These are phyloP conservation scores for Silene conica DNA, from an alignment of 148 eudicot genomes.

Conservation along the genomic window DNA sequence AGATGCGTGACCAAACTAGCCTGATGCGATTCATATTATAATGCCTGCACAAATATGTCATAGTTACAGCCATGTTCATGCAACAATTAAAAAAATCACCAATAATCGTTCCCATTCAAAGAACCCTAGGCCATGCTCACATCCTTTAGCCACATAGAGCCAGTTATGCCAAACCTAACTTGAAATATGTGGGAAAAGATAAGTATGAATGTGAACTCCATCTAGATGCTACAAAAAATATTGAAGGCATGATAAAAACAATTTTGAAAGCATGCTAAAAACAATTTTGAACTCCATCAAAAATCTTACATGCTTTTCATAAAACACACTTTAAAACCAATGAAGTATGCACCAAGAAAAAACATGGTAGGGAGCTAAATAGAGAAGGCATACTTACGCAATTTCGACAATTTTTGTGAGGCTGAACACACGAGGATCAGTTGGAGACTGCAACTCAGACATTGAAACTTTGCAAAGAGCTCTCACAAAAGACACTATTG, in stretches of 20 bases:
- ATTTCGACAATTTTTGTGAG: slow-evolving; percentile 94
- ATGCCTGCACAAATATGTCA: slow-evolving; percentile 70
- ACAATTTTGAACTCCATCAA: neutral
- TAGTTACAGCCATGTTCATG: slow-evolving; percentile 4
- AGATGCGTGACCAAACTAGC: slow-evolving; percentile 97
- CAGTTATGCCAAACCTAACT: neutral
- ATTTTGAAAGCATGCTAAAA: neutral
- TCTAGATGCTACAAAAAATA: neutral
- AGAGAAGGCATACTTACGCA: slow-evolving; percentile 8
- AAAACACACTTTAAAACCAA: neutral
- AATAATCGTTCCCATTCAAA: neutral
- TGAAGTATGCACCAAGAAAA: neutral
- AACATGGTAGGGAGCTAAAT: slow-evolving; percentile 6
- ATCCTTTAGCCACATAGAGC: neutral
- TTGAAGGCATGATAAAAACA: neutral
- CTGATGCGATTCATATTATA: slow-evolving; percentile 97
- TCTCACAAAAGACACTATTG: slow-evolving; percentile 94
- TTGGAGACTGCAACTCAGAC: slow-evolving; percentile 96
- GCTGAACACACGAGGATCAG: slow-evolving; percentile 97
- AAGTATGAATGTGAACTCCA: neutral
- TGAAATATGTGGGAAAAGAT: neutral
- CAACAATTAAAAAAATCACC: neutral
- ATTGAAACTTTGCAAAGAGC: slow-evolving; percentile 97
- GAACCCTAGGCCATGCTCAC: neutral
- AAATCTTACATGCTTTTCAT: neutral